A percentile compares a stretch with the other conserved stretches of the same genome.
Evolutionary conservation across 805 yeast genomes (phyloP).

Genomic region (Metschnikowia shivogae): DNA sequence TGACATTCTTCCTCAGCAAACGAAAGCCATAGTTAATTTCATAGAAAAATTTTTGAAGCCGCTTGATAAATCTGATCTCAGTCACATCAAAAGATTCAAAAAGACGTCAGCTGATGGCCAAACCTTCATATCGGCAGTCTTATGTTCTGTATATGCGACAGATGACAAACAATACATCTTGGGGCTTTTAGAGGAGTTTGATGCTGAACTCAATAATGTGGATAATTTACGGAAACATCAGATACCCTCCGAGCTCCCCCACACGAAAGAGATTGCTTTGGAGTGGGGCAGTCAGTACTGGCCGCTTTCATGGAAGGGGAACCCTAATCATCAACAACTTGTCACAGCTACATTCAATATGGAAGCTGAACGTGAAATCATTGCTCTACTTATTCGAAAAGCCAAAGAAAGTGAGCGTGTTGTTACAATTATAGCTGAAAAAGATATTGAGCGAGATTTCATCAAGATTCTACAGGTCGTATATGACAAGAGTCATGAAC

Average conservation of each 20-base stretch:
- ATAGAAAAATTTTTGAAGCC: conserved; percentile 26
- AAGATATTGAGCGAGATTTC: conserved; percentile 28
- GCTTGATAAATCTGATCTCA: conserved; percentile 23
- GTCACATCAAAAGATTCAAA: conserved; percentile 54
- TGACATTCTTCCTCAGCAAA: conserved; percentile 36
- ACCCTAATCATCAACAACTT: conserved; percentile 69
- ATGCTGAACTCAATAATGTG: conserved; percentile 9
- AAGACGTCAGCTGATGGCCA: conserved; percentile 21
- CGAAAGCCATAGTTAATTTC: conserved; percentile 24
- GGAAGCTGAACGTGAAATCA: conserved; percentile 31
- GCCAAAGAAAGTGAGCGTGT: conserved; percentile 22
- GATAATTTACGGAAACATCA: conserved; percentile 8
- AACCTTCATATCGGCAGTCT: conserved; percentile 32
- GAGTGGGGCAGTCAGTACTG: conserved; percentile 69
- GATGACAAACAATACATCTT: conserved; percentile 20
- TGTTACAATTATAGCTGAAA: conserved; percentile 63
- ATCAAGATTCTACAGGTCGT: conserved; percentile 31
- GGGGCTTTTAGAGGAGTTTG: conserved; percentile 17
- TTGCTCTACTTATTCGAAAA: conserved; percentile 13
- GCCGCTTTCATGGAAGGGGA: conserved; percentile 95
- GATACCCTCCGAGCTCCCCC: conserved; percentile 63
- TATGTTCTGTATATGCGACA: conserved; percentile 43
- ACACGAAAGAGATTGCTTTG: conserved; percentile 59
- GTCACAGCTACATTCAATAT: conserved; percentile 53
- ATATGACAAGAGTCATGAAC: conserved; percentile 37